A percentile compares a stretch with the other conserved stretches of the same genome.
Conservation (phyloP, 2,329 filamentous ascomycete genomes). For the Exophiala sideris region DNA sequence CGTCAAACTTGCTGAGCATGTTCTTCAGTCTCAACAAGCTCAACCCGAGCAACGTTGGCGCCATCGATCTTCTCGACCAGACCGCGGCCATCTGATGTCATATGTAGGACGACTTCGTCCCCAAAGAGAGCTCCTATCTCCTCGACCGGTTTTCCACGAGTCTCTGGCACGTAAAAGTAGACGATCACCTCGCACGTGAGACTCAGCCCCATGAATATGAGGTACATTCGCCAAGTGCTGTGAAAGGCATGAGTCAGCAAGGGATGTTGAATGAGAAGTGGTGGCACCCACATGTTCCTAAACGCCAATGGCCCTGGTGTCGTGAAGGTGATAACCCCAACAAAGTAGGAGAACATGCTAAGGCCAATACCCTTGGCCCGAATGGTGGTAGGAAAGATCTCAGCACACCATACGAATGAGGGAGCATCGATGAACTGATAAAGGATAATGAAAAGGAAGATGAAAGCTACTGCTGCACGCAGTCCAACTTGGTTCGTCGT, state of each 20-base stretch:
- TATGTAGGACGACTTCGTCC: constrained; percentile 16
- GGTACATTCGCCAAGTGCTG: constrained; percentile 25
- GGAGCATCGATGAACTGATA: constrained; percentile 40
- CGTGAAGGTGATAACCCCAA: constrained; percentile 14
- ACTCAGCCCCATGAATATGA: constrained; percentile 26
- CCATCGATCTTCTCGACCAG: constrained; percentile 14
- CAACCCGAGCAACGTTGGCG: constrained; percentile 1
- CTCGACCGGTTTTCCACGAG: constrained; percentile 33
- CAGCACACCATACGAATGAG: constrained; percentile 37
- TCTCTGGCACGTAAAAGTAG: constrained; percentile 29
- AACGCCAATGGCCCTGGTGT: constrained; percentile 12
- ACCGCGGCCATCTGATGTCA: constrained; percentile 12
- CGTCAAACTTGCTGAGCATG: background rate
- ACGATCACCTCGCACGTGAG: constrained; percentile 12
- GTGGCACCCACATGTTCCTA: constrained; percentile 14
- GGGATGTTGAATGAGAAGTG: background rate
- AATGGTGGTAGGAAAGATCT: constrained; percentile 22
- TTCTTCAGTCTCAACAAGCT: background rate
- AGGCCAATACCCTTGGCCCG: constrained; percentile 21
- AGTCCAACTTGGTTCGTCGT: constrained; percentile 35
- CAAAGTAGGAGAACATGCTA: constrained; percentile 20
- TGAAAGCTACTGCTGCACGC: constrained; percentile 39
- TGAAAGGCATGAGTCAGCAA: background rate
- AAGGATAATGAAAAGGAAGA: constrained; percentile 40
- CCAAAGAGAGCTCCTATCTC: constrained; percentile 38